Evolutionary conservation across 1,284 basidiomycete species (phyloP).

Genomic region (Cystobasidium pallidum): DNA sequence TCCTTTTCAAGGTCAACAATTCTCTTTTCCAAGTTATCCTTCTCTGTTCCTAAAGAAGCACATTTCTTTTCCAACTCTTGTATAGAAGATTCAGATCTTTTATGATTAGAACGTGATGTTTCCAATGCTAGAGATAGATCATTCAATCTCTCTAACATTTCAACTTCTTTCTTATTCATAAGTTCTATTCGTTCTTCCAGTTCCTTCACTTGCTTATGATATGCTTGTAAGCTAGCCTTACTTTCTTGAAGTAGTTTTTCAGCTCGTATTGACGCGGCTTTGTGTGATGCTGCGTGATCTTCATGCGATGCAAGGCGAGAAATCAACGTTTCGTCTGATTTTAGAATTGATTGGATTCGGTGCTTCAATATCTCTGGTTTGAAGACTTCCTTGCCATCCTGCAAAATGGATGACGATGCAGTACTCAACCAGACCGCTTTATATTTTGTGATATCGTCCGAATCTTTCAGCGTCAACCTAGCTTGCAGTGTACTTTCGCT

Average conservation of each 20-base stretch:
- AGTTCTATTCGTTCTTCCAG: constrained; percentile 48
- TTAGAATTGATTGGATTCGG: constrained; percentile 40
- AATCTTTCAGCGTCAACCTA: constrained; percentile 41
- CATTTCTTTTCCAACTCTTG: constrained; percentile 43
- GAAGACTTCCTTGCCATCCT: constrained; percentile 33
- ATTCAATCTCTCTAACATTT: constrained; percentile 51
- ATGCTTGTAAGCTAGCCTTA: constrained; percentile 21
- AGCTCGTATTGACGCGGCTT: constrained; percentile 30
- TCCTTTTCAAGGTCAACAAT: constrained; percentile 1
- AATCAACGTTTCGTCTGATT: constrained; percentile 41
- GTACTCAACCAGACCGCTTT: constrained; percentile 45
- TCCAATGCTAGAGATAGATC: constrained; percentile 44
- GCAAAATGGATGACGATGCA: constrained; percentile 10
- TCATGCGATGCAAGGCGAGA: constrained; percentile 43
- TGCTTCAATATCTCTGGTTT: constrained; percentile 42
- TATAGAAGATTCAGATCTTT: constrained; percentile 42
- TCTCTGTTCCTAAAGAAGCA: background rate
- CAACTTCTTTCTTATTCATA: constrained; percentile 47
- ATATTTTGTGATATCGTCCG: constrained; percentile 44
- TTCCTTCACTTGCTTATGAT: constrained; percentile 48
- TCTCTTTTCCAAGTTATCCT: constrained; percentile 39
- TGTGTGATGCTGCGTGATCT: constrained; percentile 33
- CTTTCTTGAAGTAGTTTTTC: constrained; percentile 37
- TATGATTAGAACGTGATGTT: constrained; percentile 46
- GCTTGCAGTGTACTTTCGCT: constrained; percentile 26